A percentile compares a stretch with the other conserved stretches of the same genome.
phyloP scores from a whole-genome alignment of 768 basidiomycete genomes.

The Lactarius indigo region DNA sequence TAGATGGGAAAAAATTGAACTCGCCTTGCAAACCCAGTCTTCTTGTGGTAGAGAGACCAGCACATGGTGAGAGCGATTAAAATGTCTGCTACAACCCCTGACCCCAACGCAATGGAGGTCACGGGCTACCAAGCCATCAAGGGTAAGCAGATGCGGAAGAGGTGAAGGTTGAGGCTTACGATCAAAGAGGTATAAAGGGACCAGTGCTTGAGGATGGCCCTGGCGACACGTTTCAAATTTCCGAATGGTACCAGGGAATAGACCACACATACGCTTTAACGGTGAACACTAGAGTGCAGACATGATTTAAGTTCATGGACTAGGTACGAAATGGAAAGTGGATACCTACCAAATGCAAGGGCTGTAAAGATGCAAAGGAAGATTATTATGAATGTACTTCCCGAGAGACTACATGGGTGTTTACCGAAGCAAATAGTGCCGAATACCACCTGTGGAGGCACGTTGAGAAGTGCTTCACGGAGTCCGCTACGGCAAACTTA shows the following conservation, averaged over 20 bases:
- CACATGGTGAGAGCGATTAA: constrained; percentile 48
- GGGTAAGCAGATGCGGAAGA: neutral
- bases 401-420: constrained; percentile 11
- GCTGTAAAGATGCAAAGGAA: constrained; percentile 13
- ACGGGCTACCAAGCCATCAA: constrained; percentile 39
- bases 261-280: constrained; percentile 39
- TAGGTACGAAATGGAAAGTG: neutral
- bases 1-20: constrained; percentile 8
- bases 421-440: constrained; percentile 44
- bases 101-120: constrained; percentile 44
- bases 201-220: constrained; percentile 34
- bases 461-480: neutral
- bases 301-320: neutral
- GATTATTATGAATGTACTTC: neutral
- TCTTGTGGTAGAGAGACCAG: constrained; percentile 43
- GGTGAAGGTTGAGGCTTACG: constrained; percentile 25
- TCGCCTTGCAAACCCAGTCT: constrained; percentile 45
- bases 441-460: constrained; percentile 30
- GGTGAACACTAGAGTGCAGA: constrained; percentile 40
- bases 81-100: constrained; percentile 45
- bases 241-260: neutral
- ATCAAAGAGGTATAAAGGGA: constrained; percentile 35
- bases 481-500: neutral
- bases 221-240: constrained; percentile 16
- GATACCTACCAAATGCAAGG: constrained; percentile 28